A percentile compares a stretch with the other conserved stretches of the same genome.
These are phyloP conservation scores for Backusella luteola DNA, from an alignment of 192 early-diverging fungal genomes.

Conservation along the genomic window DNA sequence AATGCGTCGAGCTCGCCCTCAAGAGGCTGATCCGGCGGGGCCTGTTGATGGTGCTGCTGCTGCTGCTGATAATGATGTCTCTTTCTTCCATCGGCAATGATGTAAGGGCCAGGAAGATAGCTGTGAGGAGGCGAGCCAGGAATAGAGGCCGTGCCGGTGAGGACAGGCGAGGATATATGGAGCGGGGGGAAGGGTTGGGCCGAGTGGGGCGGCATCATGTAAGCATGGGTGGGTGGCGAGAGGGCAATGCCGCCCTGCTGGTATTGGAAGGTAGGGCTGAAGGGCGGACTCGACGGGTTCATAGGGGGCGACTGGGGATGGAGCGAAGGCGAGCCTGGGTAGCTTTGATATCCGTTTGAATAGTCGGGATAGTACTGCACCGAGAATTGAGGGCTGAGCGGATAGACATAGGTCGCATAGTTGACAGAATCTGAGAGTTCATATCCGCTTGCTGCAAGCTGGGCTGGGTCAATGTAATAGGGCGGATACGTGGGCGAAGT, in stretches of 20 bases:
- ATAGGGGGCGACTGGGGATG: constrained; percentile 45
- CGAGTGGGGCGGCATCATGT: constrained; percentile 38
- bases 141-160: constrained; percentile 24
- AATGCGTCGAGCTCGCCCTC: constrained; percentile 15
- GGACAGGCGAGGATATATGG: constrained; percentile 41
- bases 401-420: constrained; percentile 35
- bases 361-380: constrained; percentile 43
- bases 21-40: neutral
- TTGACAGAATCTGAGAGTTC: constrained; percentile 11
- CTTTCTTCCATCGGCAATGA: constrained; percentile 8
- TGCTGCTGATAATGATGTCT: constrained; percentile 6
- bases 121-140: neutral
- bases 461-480: constrained; percentile 16
- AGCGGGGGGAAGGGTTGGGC: constrained; percentile 35
- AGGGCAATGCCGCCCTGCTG: constrained; percentile 31
- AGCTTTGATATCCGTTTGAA: constrained; percentile 34
- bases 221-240: constrained; percentile 41
- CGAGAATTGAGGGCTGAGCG: constrained; percentile 41
- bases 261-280: constrained; percentile 38
- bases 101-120: constrained; percentile 14
- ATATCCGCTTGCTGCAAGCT: constrained; percentile 15
- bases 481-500: constrained; percentile 19
- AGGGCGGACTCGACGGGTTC: constrained; percentile 40
- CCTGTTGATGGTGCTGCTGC: neutral
- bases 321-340: constrained; percentile 44